phyloP scores from a whole-genome alignment of 768 basidiomycete genomes.

The Scleroderma bovista region DNA sequence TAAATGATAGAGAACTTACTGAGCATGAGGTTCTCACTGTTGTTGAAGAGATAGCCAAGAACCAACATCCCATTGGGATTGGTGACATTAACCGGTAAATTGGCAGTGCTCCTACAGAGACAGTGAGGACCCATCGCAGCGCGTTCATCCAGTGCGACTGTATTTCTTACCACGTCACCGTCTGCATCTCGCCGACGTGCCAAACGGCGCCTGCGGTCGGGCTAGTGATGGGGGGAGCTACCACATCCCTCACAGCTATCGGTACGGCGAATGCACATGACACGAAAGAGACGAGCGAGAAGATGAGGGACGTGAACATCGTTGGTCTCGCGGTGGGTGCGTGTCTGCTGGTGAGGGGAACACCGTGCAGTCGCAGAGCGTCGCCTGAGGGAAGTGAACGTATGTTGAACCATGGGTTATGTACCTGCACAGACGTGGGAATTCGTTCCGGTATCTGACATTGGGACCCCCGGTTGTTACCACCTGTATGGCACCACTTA shows the following conservation, averaged over 20 bases:
- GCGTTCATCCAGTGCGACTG: neutral
- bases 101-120: conserved; percentile 30
- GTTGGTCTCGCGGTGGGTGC: conserved; percentile 9
- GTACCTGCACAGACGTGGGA: conserved; percentile 14
- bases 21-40: conserved; percentile 29
- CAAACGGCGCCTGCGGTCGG: conserved; percentile 39
- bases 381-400: conserved; percentile 3
- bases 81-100: conserved; percentile 23
- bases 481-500: no score
- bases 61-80: conserved; percentile 30
- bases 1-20: conserved; percentile 10
- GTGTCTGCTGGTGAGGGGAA: conserved; percentile 6
- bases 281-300: conserved; percentile 17
- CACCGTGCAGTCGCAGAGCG: conserved; percentile 9
- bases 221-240: conserved; percentile 41
- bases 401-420: neutral
- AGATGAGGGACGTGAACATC: conserved; percentile 21
- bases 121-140: conserved; percentile 30
- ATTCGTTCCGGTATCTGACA: neutral
- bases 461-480: no score
- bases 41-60: conserved; percentile 17
- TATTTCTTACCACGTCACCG: conserved; percentile 46
- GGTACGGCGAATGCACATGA: conserved; percentile 26
- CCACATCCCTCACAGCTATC: conserved; percentile 38
- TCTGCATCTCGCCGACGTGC: conserved; percentile 38